Evolutionary conservation across 345 rosid genomes (phyloP).

Genomic region (Pistacia integerrima): DNA sequence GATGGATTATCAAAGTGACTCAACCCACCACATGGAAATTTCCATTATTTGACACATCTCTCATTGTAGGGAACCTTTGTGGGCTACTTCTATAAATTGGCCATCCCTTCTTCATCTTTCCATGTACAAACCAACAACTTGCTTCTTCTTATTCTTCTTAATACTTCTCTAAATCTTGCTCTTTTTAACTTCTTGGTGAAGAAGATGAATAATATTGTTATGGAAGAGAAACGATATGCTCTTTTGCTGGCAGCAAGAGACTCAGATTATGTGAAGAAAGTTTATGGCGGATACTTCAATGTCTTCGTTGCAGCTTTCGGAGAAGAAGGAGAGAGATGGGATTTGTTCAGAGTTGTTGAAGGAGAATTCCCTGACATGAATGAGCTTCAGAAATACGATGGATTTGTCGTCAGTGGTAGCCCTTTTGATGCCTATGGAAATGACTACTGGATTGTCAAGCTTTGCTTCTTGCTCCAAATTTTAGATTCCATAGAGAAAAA

Average conservation of each 20-base stretch:
- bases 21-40: no score
- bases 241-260: constrained; percentile 73
- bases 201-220: background rate
- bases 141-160: background rate
- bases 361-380: constrained; percentile 77
- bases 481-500: constrained; percentile 78
- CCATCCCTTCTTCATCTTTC: background rate
- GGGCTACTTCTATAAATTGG: background rate
- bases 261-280: constrained; percentile 68
- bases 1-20: no score
- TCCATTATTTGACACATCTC: no score
- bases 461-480: constrained; percentile 62
- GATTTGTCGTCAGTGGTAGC: constrained; percentile 85
- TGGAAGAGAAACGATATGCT: constrained; percentile 45
- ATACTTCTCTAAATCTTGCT: background rate
- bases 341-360: constrained; percentile 64
- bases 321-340: constrained; percentile 86
- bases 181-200: background rate
- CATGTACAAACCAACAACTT: background rate
- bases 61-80: background rate
- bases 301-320: constrained; percentile 75
- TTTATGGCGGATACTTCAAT: constrained; percentile 78
- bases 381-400: constrained; percentile 67
- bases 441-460: constrained; percentile 72
- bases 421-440: constrained; percentile 77